phyloP scores from a whole-genome alignment of 2,329 filamentous ascomycete species.

The Epichloe scottii region DNA sequence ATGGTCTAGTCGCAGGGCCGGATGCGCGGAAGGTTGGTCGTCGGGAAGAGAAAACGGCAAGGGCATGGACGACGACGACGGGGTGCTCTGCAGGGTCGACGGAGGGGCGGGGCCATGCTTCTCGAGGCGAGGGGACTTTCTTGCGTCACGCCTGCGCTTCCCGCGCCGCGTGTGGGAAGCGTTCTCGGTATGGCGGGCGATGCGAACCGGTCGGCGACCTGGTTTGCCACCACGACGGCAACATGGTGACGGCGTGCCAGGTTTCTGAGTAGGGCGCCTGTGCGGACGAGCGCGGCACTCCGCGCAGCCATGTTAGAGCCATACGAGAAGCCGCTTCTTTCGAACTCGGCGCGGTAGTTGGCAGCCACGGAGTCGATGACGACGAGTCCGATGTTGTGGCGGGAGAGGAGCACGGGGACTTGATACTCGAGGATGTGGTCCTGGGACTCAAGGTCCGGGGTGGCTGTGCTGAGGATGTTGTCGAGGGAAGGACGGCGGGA shows the following conservation, averaged over 20 bases:
- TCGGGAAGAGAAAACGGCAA: constrained; percentile 21
- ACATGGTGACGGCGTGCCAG: constrained; percentile 63
- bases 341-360: constrained; percentile 89
- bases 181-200: constrained; percentile 8
- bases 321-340: constrained; percentile 35
- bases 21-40: constrained; percentile 21
- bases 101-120: constrained; percentile 24
- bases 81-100: constrained; percentile 11
- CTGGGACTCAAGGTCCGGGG: constrained; percentile 84
- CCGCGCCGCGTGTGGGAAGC: constrained; percentile 1
- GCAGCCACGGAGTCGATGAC: constrained; percentile 87
- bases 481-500: constrained; percentile 49
- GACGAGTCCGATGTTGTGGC: constrained; percentile 67
- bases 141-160: constrained; percentile 15
- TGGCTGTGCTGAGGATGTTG: constrained; percentile 66
- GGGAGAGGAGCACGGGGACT: constrained; percentile 69
- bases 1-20: constrained; percentile 64
- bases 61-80: constrained; percentile 12
- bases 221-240: constrained; percentile 85
- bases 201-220: constrained; percentile 79
- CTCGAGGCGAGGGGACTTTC: constrained; percentile 39
- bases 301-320: constrained; percentile 58
- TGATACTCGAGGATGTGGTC: constrained; percentile 92
- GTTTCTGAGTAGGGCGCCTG: constrained; percentile 63
- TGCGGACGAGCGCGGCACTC: constrained; percentile 60